phyloP scores from a whole-genome alignment of 108 stramenopile species.

The Ochromonas danica region DNA sequence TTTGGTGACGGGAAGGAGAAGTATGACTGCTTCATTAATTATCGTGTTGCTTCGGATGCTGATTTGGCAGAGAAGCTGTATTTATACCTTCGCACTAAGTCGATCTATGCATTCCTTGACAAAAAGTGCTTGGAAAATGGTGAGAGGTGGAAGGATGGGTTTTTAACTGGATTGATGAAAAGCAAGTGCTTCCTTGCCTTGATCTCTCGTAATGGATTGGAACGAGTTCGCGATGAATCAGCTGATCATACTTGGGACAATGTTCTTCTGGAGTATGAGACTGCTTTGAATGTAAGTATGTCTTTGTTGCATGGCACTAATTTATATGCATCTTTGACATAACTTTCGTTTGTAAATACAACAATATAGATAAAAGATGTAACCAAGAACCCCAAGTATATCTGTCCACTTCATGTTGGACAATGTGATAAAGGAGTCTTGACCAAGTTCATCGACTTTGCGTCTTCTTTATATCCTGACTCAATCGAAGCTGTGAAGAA shows the following conservation, averaged over 20 bases:
- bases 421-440: conserved; percentile 18
- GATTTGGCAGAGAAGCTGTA: conserved; percentile 28
- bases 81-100: neutral
- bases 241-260: conserved; percentile 11
- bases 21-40: conserved; percentile 26
- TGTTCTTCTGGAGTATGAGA: conserved; percentile 16
- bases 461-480: conserved; percentile 18
- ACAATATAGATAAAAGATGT: conserved; percentile 4
- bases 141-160: conserved; percentile 26
- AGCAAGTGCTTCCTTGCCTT: conserved; percentile 20
- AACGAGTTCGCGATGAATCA: conserved; percentile 18
- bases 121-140: conserved; percentile 22
- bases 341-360: neutral
- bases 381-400: conserved; percentile 23
- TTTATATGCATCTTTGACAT: neutral
- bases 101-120: conserved; percentile 11
- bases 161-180: conserved; percentile 1
- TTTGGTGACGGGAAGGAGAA: conserved; percentile 9
- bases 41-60: conserved; percentile 23
- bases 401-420: conserved; percentile 2
- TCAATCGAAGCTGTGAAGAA: conserved; percentile 18
- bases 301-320: neutral
- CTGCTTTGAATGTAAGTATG: neutral
- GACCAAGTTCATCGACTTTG: conserved; percentile 21
- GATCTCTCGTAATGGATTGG: neutral